Conservation (phyloP, 2,329 filamentous ascomycete species). For the Trichophyton verrucosum region DNA sequence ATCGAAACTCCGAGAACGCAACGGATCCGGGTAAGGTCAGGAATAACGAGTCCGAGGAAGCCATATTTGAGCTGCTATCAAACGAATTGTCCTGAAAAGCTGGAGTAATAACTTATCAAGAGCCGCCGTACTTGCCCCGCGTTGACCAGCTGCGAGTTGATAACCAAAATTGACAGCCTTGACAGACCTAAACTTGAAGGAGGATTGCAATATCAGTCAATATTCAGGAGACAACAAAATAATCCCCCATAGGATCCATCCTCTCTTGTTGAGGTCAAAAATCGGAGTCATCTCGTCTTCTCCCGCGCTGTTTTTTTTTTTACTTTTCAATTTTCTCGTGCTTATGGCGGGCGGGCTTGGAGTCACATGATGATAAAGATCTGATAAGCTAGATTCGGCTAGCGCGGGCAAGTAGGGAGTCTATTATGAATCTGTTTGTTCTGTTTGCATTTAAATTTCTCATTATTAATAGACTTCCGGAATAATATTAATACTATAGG, state of each 20-base stretch:
- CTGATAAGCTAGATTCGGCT: background rate
- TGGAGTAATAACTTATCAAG: background rate
- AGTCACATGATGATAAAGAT: background rate
- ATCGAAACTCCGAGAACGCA: constrained; percentile 36
- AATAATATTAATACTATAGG: background rate
- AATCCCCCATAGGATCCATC: background rate
- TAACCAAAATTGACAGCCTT: background rate
- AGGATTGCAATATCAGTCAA: background rate
- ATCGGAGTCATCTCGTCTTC: background rate
- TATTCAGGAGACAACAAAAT: background rate
- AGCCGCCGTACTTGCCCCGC: background rate
- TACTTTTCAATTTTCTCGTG: background rate
- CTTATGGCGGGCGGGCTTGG: background rate
- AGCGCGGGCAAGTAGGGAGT: background rate
- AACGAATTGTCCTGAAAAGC: background rate
- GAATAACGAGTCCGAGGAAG: constrained; percentile 22
- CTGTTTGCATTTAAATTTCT: background rate
- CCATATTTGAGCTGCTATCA: constrained; percentile 20
- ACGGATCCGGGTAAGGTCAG: constrained; percentile 31
- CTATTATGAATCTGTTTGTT: background rate
- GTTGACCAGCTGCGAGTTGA: background rate
- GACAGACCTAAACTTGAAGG: background rate
- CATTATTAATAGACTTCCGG: background rate
- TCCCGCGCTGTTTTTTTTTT: background rate
- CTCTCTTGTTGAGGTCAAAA: background rate